Conservation (phyloP, 805 yeast species). For the Candida michaelii region DNA sequence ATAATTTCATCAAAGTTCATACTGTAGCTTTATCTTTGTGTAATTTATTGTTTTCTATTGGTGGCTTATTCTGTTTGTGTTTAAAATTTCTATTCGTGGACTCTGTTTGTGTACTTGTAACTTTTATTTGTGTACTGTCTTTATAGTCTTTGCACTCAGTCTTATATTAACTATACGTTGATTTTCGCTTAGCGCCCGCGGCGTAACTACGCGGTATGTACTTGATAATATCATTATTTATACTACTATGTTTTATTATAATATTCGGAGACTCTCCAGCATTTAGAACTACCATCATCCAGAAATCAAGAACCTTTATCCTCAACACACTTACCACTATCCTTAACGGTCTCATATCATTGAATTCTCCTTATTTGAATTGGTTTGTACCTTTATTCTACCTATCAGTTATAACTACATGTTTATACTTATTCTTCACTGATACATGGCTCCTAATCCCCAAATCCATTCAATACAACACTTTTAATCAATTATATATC, state of each 20-base stretch:
- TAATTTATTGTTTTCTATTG: not conserved
- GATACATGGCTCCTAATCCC: conserved; percentile 24
- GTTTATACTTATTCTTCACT: conserved; percentile 32
- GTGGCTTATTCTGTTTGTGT: too few relatives aligned
- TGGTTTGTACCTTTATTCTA: conserved; percentile 49
- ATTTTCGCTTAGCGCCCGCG: too few relatives aligned
- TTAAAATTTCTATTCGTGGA: too few relatives aligned
- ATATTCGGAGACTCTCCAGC: conserved; percentile 53
- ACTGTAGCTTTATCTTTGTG: too few relatives aligned
- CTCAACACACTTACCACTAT: not conserved
- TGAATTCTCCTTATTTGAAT: conserved; percentile 19
- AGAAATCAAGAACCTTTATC: conserved; percentile 17
- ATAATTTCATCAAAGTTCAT: conserved; percentile 14
- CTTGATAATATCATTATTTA: conserved; percentile 3
- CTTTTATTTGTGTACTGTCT: not conserved
- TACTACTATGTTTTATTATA: conserved; percentile 7
- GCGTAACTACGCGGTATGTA: not conserved
- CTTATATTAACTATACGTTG: too few relatives aligned
- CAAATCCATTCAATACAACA: conserved; percentile 6
- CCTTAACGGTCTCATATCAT: not conserved
- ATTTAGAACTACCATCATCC: conserved; percentile 34
- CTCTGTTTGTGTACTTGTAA: not conserved
- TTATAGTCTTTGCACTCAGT: too few relatives aligned
- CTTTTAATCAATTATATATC: conserved; percentile 23
- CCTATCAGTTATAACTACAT: conserved; percentile 31